Percentiles rank a stretch among this genome's conserved stretches.
Conservation (phyloP, 805 yeast species). For the Starmera caribaea region DNA sequence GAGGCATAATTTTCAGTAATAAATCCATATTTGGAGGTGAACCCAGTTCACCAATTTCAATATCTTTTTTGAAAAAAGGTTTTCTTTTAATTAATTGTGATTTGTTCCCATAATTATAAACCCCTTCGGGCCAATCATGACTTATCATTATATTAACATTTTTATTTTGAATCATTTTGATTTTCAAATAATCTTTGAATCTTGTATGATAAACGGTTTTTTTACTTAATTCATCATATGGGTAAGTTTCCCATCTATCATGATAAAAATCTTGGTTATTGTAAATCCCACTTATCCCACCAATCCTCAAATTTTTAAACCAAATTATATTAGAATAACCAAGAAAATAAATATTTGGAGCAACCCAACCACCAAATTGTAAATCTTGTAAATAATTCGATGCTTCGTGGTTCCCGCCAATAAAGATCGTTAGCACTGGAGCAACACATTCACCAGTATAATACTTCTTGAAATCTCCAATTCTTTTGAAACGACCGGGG, state of each 20-base stretch:
- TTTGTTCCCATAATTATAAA: conserved; percentile 56
- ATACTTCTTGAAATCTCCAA: conserved; percentile 78
- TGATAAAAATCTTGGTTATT: conserved; percentile 39
- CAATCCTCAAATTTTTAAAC: conserved; percentile 68
- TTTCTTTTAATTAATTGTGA: conserved; percentile 41
- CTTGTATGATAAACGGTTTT: conserved; percentile 66
- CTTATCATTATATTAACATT: conserved; percentile 51
- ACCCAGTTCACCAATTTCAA: conserved; percentile 53
- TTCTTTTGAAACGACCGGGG: conserved; percentile 61
- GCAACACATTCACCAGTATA: conserved; percentile 52
- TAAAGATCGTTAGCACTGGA: conserved; percentile 68
- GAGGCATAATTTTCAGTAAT: conserved; percentile 47
- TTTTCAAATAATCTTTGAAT: conserved; percentile 44
- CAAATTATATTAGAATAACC: conserved; percentile 72
- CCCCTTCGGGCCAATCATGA: conserved; percentile 94
- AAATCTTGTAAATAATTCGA: conserved; percentile 67
- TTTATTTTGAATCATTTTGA: conserved; percentile 29
- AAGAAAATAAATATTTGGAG: conserved; percentile 75
- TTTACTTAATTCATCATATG: conserved; percentile 36
- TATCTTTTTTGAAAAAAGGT: conserved; percentile 60
- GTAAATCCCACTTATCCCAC: conserved; percentile 81
- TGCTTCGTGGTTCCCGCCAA: conserved; percentile 96
- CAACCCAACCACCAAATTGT: conserved; percentile 87
- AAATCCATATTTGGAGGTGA: conserved; percentile 55
- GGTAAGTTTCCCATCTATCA: conserved; percentile 33